Evolutionary conservation across 768 basidiomycete species (phyloP), one percentile per base, ranked within the genome.

Genomic region (Boletellus sp.): DNA sequence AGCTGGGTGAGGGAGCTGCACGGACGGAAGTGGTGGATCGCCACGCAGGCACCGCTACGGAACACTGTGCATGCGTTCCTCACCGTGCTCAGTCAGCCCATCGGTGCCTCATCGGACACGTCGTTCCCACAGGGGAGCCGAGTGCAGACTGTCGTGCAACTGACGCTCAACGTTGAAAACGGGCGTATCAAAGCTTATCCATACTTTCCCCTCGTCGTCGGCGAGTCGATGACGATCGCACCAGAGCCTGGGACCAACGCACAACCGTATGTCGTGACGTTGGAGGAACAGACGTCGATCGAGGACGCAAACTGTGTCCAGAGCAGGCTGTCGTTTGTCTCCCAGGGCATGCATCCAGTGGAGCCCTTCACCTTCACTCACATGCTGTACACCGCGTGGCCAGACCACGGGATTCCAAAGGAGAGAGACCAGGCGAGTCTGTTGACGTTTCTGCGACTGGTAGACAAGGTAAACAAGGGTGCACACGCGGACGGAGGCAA

Each of bases 1-100:
- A 90, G 79, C 60, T 93, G 90, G 86, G 83, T 93, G n/a, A 72
- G 77, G 39, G 92, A 94, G 62, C 69, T 74, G 23, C 77, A 72
- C 43, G 87, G 91, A 7, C 76, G 76, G 28, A 87, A 83, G 59
- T 84, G 80, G 80, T 91, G 90, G 87, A 87, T 94, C 50, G 89
- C 90, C 3, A 78, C 88, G 0, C 91, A 94, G 62, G 92, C 91
- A 0, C 90, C 92, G 1, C 69, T 91, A 31, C 79, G 76, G 5
- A 63, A 72, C 42, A 89, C 90, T 0, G 74, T 78, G 0, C 86
- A 93, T 60, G 71, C 87, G 5, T 92, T 92, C 67, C 79, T 94
- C 62, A 87, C 80, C 54, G 65, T 87, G 41, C 73, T 92, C 53
- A 64, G 79, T 32, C 78, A 81, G 51, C 75, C 78, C 23, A 51